A percentile compares a stretch with the other conserved stretches of the same genome.
phyloP scores from a whole-genome alignment of 1,284 basidiomycete species.

The Sporisorium exsertum region DNA sequence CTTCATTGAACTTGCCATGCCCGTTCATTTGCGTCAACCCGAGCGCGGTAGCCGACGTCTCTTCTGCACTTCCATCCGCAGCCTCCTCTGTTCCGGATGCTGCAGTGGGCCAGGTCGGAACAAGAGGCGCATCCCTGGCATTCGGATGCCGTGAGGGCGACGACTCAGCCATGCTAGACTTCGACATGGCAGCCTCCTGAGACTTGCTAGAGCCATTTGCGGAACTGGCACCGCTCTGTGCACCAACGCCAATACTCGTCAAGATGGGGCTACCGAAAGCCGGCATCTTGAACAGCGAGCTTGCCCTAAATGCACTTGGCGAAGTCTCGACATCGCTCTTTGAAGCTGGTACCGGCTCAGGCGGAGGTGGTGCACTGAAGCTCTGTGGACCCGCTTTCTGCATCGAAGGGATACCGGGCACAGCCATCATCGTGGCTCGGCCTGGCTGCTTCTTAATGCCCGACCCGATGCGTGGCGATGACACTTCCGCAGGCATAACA shows the following conservation, averaged over 20 bases:
- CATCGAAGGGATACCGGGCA: conserved; percentile 61
- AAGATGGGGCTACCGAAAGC: conserved; percentile 35
- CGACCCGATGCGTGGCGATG: conserved; percentile 22
- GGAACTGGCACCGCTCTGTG: background rate
- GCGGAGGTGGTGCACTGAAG: conserved; percentile 49
- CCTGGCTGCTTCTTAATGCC: conserved; percentile 58
- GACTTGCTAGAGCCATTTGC: background rate
- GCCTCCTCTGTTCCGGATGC: background rate
- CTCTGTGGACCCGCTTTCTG: conserved; percentile 57
- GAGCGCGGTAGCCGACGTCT: conserved; percentile 4
- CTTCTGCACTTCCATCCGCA: background rate
- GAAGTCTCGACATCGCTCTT: conserved; percentile 23
- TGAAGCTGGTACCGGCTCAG: conserved; percentile 4
- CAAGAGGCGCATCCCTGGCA: conserved; percentile 6
- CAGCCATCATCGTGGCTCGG: conserved; percentile 61
- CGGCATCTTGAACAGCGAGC: conserved; percentile 49
- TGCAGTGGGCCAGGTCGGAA: conserved; percentile 8
- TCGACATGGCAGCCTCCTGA: background rate
- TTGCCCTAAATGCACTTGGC: conserved; percentile 31
- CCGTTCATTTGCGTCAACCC: conserved; percentile 24
- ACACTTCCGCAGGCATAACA: conserved; percentile 1
- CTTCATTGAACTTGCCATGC: background rate
- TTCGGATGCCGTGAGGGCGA: background rate
- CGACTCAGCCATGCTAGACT: background rate
- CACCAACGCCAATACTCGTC: background rate